Evolutionary conservation across 2,329 filamentous ascomycete species (phyloP).

Genomic region (Sporothrix humicola): DNA sequence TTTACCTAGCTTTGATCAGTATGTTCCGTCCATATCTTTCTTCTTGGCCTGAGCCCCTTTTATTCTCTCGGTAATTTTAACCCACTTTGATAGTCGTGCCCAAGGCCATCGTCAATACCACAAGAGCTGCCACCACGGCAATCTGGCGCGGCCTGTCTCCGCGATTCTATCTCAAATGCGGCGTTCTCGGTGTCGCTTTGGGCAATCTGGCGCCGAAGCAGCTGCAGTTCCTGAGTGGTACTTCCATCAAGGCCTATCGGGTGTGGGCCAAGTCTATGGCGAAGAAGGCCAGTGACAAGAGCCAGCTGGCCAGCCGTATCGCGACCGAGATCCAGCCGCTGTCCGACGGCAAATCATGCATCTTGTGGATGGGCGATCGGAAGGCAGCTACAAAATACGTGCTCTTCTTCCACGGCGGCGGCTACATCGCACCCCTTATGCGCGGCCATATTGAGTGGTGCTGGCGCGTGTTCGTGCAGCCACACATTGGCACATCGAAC

Average conservation of each 20-base stretch:
- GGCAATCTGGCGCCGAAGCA: not conserved
- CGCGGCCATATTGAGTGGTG: constrained; percentile 9
- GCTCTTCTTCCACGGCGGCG: constrained; percentile 7
- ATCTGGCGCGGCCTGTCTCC: not conserved
- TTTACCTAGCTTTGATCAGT: not conserved
- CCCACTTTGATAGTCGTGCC: not conserved
- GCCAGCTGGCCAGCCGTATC: not conserved
- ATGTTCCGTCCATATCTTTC: not conserved
- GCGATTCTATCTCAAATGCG: not conserved
- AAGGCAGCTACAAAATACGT: not conserved
- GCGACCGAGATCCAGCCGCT: not conserved
- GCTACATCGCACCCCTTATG: not conserved
- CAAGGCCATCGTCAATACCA: not conserved
- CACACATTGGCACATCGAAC: not conserved
- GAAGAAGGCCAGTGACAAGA: not conserved
- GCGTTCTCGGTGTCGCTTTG: not conserved
- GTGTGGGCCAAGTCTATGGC: not conserved
- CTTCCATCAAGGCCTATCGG: not conserved
- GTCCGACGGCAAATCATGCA: not conserved
- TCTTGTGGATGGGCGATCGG: not conserved
- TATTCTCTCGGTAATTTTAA: not conserved
- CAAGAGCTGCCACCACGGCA: not conserved
- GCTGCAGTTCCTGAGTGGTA: not conserved
- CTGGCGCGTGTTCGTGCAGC: constrained; percentile 11
- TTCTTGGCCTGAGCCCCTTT: not conserved